phyloP scores from a whole-genome alignment of 2,329 filamentous ascomycete genomes.

The Biscogniauxia sp. region DNA sequence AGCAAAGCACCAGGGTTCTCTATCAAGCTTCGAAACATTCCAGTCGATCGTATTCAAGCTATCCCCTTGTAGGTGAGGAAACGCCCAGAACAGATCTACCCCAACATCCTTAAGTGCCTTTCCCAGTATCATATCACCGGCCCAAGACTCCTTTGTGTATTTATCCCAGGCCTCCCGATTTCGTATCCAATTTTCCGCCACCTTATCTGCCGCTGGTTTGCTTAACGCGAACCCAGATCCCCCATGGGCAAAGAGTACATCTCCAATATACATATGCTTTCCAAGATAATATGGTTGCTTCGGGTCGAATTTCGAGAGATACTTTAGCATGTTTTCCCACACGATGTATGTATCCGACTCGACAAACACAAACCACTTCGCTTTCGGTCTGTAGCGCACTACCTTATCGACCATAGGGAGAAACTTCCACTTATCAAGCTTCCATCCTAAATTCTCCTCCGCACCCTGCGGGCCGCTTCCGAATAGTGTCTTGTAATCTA shows the following conservation, averaged over 20 bases:
- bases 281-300: conserved; percentile 34
- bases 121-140: conserved; percentile 22
- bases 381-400: conserved; percentile 32
- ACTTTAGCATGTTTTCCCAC: conserved; percentile 35
- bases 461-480: conserved; percentile 38
- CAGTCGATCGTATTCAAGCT: conserved; percentile 20
- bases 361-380: conserved; percentile 40
- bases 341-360: conserved; percentile 39
- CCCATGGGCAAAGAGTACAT: conserved; percentile 35
- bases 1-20: conserved; percentile 21
- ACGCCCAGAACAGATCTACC: conserved; percentile 19
- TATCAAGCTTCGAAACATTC: conserved; percentile 18
- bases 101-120: conserved; percentile 16
- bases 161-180: conserved; percentile 13
- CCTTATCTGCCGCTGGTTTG: conserved; percentile 34
- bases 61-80: conserved; percentile 19
- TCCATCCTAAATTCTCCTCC: conserved; percentile 32
- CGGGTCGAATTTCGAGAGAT: conserved; percentile 30
- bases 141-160: conserved; percentile 16
- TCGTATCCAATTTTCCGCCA: conserved; percentile 11
- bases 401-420: conserved; percentile 38
- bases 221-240: conserved; percentile 36
- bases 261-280: conserved; percentile 31
- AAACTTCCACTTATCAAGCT: conserved; percentile 42
- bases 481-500: conserved; percentile 29